phyloP scores from a whole-genome alignment of 1,284 basidiomycete genomes.

The Tilletia indica region DNA sequence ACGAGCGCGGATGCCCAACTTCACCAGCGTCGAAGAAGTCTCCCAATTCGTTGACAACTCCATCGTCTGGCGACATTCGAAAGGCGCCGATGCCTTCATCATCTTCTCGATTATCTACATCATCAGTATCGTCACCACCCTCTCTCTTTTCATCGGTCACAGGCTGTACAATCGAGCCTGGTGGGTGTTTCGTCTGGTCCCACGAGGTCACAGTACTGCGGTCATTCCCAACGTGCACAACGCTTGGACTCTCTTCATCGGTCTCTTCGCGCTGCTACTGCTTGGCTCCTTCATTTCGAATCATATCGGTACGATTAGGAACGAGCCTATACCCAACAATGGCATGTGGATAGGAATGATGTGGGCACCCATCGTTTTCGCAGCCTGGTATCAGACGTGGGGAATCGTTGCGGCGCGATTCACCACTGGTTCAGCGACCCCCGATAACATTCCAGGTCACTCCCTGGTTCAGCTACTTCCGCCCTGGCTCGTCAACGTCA shows the following conservation, averaged over 20 bases:
- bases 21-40: neutral
- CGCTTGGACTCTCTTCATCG: neutral
- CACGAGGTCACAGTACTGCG: neutral
- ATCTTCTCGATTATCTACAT: neutral
- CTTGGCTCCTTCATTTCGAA: neutral
- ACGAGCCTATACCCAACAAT: neutral
- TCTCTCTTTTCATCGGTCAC: neutral
- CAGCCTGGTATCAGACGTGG: constrained; percentile 12
- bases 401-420: neutral
- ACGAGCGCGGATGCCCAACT: neutral
- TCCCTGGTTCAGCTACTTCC: neutral
- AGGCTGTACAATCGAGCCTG: neutral
- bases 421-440: neutral
- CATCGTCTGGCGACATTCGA: neutral
- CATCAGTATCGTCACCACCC: neutral
- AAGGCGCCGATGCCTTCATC: neutral
- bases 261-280: neutral
- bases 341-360: neutral
- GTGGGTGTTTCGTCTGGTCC: constrained; percentile 6
- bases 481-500: neutral
- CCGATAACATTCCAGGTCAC: too few species aligned
- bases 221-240: constrained; percentile 5
- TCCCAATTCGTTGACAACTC: neutral
- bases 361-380: neutral
- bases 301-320: neutral